Evolutionary conservation across 495 filamentous ascomycete genomes (phyloP).

Genomic region (Terfezia claveryi): DNA sequence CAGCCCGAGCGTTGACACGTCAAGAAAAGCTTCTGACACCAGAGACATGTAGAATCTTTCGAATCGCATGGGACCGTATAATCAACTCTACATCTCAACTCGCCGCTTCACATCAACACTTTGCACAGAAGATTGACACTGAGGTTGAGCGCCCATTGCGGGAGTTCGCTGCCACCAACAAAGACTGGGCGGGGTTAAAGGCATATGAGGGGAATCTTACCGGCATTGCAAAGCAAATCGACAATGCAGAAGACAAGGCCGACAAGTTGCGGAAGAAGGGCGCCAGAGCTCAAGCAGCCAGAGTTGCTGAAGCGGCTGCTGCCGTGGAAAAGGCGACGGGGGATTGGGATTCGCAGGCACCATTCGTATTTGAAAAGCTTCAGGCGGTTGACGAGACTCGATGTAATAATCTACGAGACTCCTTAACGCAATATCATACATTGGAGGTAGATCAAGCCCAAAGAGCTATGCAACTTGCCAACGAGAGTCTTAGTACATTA

Average conservation of each 20-base stretch:
- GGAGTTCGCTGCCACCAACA: conserved; percentile 43
- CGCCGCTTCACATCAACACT: conserved; percentile 61
- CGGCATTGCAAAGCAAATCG: conserved; percentile 63
- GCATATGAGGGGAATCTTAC: conserved; percentile 63
- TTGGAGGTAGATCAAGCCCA: conserved; percentile 81
- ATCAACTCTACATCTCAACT: conserved; percentile 55
- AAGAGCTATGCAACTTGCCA: conserved; percentile 48
- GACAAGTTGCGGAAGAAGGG: conserved; percentile 71
- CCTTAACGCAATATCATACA: conserved; percentile 78
- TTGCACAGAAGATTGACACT: conserved; percentile 66
- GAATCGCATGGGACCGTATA: conserved; percentile 80
- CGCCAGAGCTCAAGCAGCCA: conserved; percentile 53
- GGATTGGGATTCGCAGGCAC: conserved; percentile 90
- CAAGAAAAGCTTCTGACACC: conserved; percentile 1
- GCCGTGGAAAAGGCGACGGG: conserved; percentile 53
- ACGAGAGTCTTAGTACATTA: conserved; percentile 61
- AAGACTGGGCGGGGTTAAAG: conserved; percentile 64
- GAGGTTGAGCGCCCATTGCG: conserved; percentile 78
- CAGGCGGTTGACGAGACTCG: conserved; percentile 79
- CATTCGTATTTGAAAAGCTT: conserved; percentile 84
- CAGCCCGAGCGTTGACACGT: conserved; percentile 1
- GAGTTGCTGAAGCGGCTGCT: conserved; percentile 51
- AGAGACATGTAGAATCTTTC: conserved; percentile 45
- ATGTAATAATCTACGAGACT: conserved; percentile 77
- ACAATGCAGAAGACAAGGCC: conserved; percentile 61